Evolutionary conservation across 2,329 filamentous ascomycete genomes (phyloP).

Genomic region (Nannizzia gypsea): DNA sequence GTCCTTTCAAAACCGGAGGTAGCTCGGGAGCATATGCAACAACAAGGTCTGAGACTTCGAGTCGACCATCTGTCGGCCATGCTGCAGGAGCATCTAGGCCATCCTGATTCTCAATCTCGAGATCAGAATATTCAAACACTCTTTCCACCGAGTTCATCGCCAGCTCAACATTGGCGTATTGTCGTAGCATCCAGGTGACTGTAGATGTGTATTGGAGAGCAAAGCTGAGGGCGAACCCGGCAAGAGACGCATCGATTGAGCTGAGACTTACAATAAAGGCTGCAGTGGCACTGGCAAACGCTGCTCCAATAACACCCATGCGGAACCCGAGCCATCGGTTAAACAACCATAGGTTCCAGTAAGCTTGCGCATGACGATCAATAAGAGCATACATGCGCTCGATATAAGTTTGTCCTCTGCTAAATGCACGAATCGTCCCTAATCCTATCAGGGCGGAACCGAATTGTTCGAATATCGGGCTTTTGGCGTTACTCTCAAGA

Average conservation of each 20-base stretch:
- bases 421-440: constrained; percentile 63
- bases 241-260: constrained; percentile 55
- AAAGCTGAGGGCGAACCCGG: constrained; percentile 65
- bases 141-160: constrained; percentile 71
- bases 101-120: constrained; percentile 54
- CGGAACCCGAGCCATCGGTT: constrained; percentile 68
- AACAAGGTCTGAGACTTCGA: constrained; percentile 62
- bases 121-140: constrained; percentile 60
- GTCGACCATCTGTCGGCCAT: constrained; percentile 62
- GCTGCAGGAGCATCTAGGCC: constrained; percentile 53
- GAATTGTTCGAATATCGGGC: constrained; percentile 70
- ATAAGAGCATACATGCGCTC: constrained; percentile 58
- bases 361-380: constrained; percentile 55
- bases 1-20: constrained; percentile 56
- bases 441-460: constrained; percentile 61
- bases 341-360: constrained; percentile 58
- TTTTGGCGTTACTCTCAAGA: constrained; percentile 64
- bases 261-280: constrained; percentile 51
- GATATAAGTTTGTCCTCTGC: constrained; percentile 55
- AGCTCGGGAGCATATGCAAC: constrained; percentile 61
- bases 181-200: constrained; percentile 54
- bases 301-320: constrained; percentile 55
- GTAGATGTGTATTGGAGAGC: constrained; percentile 55
- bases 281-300: constrained; percentile 56
- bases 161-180: constrained; percentile 60